A percentile compares a stretch with the other conserved stretches of the same genome.
These are phyloP conservation scores for Daucus carota DNA, from an alignment of 129 eudicot genomes.

Conservation along the genomic window DNA sequence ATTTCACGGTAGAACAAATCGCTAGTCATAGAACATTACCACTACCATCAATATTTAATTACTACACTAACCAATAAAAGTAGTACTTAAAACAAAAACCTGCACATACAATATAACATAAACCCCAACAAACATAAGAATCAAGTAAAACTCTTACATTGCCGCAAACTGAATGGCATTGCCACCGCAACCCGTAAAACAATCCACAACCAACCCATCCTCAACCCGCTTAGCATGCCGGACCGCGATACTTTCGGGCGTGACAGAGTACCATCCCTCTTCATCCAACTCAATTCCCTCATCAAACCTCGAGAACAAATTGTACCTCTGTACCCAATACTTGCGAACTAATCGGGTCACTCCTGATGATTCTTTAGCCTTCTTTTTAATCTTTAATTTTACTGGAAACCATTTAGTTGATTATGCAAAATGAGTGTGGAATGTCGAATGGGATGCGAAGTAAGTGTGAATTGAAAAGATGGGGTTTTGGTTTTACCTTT, in stretches of 20 bases:
- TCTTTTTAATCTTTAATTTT: conserved; percentile 24
- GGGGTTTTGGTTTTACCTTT: conserved; percentile 20
- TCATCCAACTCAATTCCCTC: conserved; percentile 60
- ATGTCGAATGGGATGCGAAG: background rate
- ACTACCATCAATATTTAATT: too few relatives aligned
- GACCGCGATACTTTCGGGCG: conserved; percentile 66
- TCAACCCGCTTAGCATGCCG: conserved; percentile 49
- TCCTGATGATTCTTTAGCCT: conserved; percentile 16
- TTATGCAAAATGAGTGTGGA: background rate
- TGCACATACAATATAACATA: background rate
- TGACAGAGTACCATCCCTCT: conserved; percentile 87
- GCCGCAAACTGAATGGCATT: conserved; percentile 73
- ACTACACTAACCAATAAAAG: too few relatives aligned
- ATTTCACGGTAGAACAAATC: background rate
- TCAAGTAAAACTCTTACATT: conserved; percentile 31
- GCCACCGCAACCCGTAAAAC: conserved; percentile 78
- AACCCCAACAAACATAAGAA: background rate
- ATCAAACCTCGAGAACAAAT: conserved; percentile 56
- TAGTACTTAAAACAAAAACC: background rate
- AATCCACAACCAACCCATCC: conserved; percentile 49
- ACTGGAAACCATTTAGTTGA: conserved; percentile 13
- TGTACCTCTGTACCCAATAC: conserved; percentile 65
- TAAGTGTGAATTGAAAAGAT: background rate
- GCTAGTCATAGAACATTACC: too few relatives aligned
- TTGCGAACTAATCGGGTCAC: conserved; percentile 34